These are phyloP conservation scores for Haberlea rhodopensis DNA, from an alignment of 257 asterid species.

Conservation along the genomic window DNA sequence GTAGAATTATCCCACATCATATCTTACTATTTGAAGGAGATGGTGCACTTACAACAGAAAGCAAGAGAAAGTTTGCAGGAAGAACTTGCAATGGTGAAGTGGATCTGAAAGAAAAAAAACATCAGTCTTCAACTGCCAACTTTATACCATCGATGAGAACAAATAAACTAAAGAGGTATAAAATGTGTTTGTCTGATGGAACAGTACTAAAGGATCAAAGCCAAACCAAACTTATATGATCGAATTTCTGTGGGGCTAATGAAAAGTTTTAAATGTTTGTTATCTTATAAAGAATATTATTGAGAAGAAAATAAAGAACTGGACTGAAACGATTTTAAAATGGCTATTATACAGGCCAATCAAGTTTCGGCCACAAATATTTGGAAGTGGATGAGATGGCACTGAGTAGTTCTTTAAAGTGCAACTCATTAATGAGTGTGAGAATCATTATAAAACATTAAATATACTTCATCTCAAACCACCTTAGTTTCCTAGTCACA, in stretches of 20 bases:
- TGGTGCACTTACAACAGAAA: conserved; percentile 58
- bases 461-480: too few species aligned
- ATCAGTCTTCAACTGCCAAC: conserved; percentile 14
- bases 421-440: too few species aligned
- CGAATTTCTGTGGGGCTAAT: too few species aligned
- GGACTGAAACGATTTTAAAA: conserved; percentile 2
- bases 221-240: conserved; percentile 12
- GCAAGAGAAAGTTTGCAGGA: conserved; percentile 68
- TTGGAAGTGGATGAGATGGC: too few species aligned
- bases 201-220: not conserved
- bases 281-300: too few species aligned
- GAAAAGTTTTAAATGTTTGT: too few species aligned
- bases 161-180: not conserved
- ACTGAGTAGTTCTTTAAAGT: too few species aligned
- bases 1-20: conserved; percentile 23
- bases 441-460: too few species aligned
- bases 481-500: too few species aligned
- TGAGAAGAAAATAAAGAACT: not conserved
- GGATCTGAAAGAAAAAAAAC: conserved; percentile 42
- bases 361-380: too few species aligned
- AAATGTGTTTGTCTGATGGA: conserved; percentile 6
- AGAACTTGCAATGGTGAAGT: conserved; percentile 69
- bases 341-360: not conserved
- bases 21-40: conserved; percentile 10
- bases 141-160: conserved; percentile 13